Percentiles rank a stretch among this genome's conserved stretches.
These are phyloP conservation scores for Phenoliferia sp. DNA, from an alignment of 1,284 basidiomycete species.

Conservation along the genomic window DNA sequence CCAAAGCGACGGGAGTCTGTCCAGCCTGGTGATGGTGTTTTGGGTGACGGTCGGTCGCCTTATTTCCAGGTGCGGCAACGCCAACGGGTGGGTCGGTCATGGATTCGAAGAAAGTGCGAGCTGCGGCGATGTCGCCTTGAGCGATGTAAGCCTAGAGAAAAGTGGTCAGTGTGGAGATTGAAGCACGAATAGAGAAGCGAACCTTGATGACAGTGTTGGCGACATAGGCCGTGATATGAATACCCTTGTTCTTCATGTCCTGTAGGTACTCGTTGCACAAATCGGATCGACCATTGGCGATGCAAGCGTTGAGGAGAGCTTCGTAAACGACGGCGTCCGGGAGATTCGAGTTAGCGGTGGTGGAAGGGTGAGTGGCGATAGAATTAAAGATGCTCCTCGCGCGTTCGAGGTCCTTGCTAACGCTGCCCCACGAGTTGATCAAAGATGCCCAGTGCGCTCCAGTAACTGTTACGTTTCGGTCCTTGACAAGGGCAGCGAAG, in stretches of 20 bases:
- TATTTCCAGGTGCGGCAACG: slow-evolving; percentile 83
- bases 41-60: slow-evolving; percentile 52
- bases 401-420: slow-evolving; percentile 67
- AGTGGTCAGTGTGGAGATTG: background rate
- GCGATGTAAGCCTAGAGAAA: slow-evolving; percentile 60
- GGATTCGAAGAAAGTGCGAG: slow-evolving; percentile 75
- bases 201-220: slow-evolving; percentile 83
- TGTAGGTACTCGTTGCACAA: slow-evolving; percentile 66
- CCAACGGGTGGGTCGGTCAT: slow-evolving; percentile 81
- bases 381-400: slow-evolving; percentile 75
- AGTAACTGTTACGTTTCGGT: slow-evolving; percentile 58
- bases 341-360: slow-evolving; percentile 38
- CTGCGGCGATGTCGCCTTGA: slow-evolving; percentile 62
- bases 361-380: slow-evolving; percentile 54
- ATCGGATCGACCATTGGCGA: slow-evolving; percentile 72
- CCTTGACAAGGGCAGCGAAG: slow-evolving; percentile 58
- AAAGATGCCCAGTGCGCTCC: slow-evolving; percentile 88
- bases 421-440: slow-evolving; percentile 85
- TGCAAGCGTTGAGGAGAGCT: slow-evolving; percentile 80
- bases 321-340: slow-evolving; percentile 88
- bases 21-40: slow-evolving; percentile 44
- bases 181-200: background rate
- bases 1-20: slow-evolving; percentile 43
- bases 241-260: slow-evolving; percentile 59
- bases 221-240: slow-evolving; percentile 93